Percentiles rank a stretch among this genome's conserved stretches.
These are phyloP conservation scores for Psilocybe tampanensis DNA, from an alignment of 768 basidiomycete species.

Conservation along the genomic window DNA sequence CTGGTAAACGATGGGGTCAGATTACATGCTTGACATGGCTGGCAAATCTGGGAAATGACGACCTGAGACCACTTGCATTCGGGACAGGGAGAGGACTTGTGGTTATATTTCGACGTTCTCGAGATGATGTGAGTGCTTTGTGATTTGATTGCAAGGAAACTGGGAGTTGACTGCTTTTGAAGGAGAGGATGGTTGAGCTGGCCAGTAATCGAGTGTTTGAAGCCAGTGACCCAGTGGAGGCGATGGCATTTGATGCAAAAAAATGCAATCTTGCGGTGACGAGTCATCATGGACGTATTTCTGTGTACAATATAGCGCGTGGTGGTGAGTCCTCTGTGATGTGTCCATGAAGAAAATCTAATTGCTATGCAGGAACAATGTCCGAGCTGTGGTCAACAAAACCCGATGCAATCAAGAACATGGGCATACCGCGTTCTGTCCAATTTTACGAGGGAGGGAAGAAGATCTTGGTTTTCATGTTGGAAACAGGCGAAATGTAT, in stretches of 20 bases:
- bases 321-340: neutral
- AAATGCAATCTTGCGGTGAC: slow-evolving; percentile 1
- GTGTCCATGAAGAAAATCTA: neutral
- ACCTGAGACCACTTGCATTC: slow-evolving; percentile 1
- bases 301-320: neutral
- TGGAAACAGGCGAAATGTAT: slow-evolving; percentile 15
- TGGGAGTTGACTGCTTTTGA: neutral
- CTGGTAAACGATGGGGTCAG: slow-evolving; percentile 5
- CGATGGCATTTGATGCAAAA: slow-evolving; percentile 8
- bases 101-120: slow-evolving; percentile 1
- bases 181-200: neutral
- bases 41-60: neutral
- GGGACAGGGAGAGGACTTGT: slow-evolving; percentile 1
- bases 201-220: slow-evolving; percentile 11
- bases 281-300: slow-evolving; percentile 10
- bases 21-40: slow-evolving; percentile 5
- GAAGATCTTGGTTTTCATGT: slow-evolving; percentile 7
- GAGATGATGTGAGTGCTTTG: neutral
- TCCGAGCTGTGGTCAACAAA: slow-evolving; percentile 1
- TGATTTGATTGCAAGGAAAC: neutral
- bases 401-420: neutral
- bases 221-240: slow-evolving; percentile 13
- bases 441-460: slow-evolving; percentile 3
- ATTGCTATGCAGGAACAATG: slow-evolving; percentile 7
- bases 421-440: slow-evolving; percentile 6